A percentile compares a stretch with the other conserved stretches of the same genome.
Evolutionary conservation across 1,139 yeast species (phyloP).

Genomic region (Zhuliangozyma blackwelliae): DNA sequence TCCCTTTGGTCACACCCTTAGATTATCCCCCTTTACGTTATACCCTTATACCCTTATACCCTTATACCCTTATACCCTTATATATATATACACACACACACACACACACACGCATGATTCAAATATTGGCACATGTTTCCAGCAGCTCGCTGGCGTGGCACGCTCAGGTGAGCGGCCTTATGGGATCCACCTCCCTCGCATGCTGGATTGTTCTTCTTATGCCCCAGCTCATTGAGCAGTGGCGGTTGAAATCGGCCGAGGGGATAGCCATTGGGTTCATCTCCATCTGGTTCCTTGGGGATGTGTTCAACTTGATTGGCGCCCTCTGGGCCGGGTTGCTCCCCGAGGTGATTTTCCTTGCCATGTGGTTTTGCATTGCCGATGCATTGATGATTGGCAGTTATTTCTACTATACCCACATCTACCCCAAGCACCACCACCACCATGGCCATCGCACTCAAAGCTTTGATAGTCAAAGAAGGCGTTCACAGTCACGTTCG

Average conservation of each 20-base stretch:
- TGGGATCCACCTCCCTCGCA: constrained; percentile 66
- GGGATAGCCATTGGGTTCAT: constrained; percentile 74
- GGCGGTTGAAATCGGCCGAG: constrained; percentile 73
- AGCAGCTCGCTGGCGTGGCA: constrained; percentile 17
- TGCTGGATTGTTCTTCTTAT: constrained; percentile 79
- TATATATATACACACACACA: too few species aligned
- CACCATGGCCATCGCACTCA: constrained; percentile 7
- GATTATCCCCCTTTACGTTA: too few species aligned
- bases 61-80: too few species aligned
- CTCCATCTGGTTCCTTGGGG: constrained; percentile 71
- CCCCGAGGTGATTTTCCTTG: constrained; percentile 67
- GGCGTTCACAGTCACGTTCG: too few species aligned
- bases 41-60: too few species aligned
- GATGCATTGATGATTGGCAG: constrained; percentile 60
- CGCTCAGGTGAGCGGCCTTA: constrained; percentile 45
- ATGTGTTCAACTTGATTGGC: constrained; percentile 63
- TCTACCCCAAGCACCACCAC: constrained; percentile 36
- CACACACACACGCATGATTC: too few species aligned
- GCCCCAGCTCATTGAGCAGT: constrained; percentile 80
- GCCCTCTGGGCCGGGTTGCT: constrained; percentile 67
- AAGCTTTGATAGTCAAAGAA: not conserved
- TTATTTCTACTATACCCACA: constrained; percentile 51
- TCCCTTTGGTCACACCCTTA: too few species aligned
- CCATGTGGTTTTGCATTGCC: constrained; percentile 72
- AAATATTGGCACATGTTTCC: too few species aligned